Conservation (phyloP, 2,329 filamentous ascomycete species). For the Fusarium globosum region DNA sequence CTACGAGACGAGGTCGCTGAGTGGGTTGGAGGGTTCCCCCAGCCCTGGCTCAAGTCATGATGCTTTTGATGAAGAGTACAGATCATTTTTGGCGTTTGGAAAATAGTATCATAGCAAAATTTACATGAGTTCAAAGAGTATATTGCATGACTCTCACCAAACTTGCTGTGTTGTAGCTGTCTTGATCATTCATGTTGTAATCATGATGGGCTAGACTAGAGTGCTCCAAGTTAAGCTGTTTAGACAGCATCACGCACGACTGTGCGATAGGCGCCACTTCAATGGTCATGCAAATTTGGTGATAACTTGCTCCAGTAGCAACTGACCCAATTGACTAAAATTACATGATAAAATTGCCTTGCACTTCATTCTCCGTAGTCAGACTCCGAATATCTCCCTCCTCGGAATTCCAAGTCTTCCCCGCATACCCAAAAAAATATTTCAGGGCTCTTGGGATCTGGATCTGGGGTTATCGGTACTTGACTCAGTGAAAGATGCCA, state of each 20-base stretch:
- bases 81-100: conserved; percentile 24
- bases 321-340: conserved; percentile 4
- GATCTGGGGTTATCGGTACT: conserved; percentile 34
- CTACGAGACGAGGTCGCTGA: conserved; percentile 75
- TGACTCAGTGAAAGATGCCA: conserved; percentile 34
- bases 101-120: conserved; percentile 17
- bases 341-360: conserved; percentile 17
- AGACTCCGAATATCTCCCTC: conserved; percentile 23
- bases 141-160: neutral
- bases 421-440: conserved; percentile 21
- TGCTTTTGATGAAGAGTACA: conserved; percentile 8
- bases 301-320: neutral
- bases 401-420: conserved; percentile 30
- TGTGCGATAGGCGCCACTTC: neutral
- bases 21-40: conserved; percentile 68
- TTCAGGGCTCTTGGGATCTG: neutral
- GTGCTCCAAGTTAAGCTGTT: neutral
- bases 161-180: neutral
- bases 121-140: neutral
- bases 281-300: neutral
- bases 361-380: conserved; percentile 19
- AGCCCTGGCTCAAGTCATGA: conserved; percentile 46
- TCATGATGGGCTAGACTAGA: conserved; percentile 10
- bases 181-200: neutral
- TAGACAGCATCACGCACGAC: neutral